Evolutionary conservation across 768 basidiomycete species (phyloP).

Genomic region (Polyporus arcularius): DNA sequence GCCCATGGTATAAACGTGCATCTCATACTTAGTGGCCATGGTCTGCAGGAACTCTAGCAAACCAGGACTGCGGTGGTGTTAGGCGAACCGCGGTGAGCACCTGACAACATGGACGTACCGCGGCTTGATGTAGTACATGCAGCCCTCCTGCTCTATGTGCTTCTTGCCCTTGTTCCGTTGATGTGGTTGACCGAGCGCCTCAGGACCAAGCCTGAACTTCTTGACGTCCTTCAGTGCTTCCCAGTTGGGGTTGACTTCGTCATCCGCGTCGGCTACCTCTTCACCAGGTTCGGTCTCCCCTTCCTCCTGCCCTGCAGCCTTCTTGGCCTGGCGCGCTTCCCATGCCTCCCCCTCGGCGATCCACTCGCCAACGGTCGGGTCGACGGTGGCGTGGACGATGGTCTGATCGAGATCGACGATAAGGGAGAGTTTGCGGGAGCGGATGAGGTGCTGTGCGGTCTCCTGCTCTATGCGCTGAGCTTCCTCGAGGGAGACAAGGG

Average conservation of each 20-base stretch:
- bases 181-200: conserved; percentile 54
- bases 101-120: conserved; percentile 54
- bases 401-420: conserved; percentile 99
- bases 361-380: conserved; percentile 99
- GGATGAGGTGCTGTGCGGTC: conserved; percentile 76
- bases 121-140: conserved; percentile 98
- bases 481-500: conserved; percentile 90
- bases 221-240: conserved; percentile 88
- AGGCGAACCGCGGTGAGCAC: conserved; percentile 4
- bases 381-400: conserved; percentile 97
- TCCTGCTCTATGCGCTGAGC: conserved; percentile 87
- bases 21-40: conserved; percentile 83
- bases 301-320: conserved; percentile 31
- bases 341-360: conserved; percentile 81
- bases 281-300: conserved; percentile 40
- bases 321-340: conserved; percentile 61
- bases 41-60: conserved; percentile 74
- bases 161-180: conserved; percentile 51
- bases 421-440: conserved; percentile 79
- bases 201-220: conserved; percentile 86
- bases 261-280: conserved; percentile 32
- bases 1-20: conserved; percentile 99
- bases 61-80: conserved; percentile 61
- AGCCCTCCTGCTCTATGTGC: conserved; percentile 73
- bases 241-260: conserved; percentile 88